Evolutionary conservation across 176 grass and related monocot species (phyloP), one percentile per base, ranked within the genome.

Genomic region (Phoenix roebelenii): DNA sequence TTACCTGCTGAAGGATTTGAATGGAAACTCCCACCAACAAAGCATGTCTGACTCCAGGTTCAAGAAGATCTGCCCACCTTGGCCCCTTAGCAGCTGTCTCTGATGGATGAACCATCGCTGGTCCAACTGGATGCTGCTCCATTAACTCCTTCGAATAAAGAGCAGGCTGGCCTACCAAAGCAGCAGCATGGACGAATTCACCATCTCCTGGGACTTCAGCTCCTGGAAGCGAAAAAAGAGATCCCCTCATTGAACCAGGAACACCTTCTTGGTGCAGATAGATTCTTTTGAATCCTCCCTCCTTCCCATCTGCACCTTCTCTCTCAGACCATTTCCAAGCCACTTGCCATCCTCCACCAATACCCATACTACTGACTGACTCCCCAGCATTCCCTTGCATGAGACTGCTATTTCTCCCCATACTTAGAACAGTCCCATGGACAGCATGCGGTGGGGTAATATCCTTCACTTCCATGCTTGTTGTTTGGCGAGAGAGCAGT

Each of bases 1-100:
- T 7, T 69, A 95, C 90, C 90, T 95, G 90, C 64, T 89, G 82
- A 73, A 95, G 85, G 54, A 95, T 80, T 67, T 95, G 85, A 63
- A 95, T 83, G 22, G 79, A 82, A 61, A 95, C 55, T 69, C 90
- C 90, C 0, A 95, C 79, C 29, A 89, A 23, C 64, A 95, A 60
- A 18, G 82, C 90, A 63, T 82, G 83, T 59, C 67, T 86, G 57
- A 95, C 85, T 59, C 90, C 90, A 16, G 85, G 90, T 67, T 89
- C 85, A 76, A 86, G 72, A 64, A 95, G 75, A 57, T 80, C 74
- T 53, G 72, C 80, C 85, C 82, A 95, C 49, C 35, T 65, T 49
- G 85, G 59, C 29, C 85, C 77, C 72, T 81, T 89, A 49, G 72
- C 52, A 44, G 82, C 76, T 75, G 68, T 72, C 65, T 84, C 74